Conservation (phyloP, 1,139 yeast species). For the Fermentozyma sake region DNA sequence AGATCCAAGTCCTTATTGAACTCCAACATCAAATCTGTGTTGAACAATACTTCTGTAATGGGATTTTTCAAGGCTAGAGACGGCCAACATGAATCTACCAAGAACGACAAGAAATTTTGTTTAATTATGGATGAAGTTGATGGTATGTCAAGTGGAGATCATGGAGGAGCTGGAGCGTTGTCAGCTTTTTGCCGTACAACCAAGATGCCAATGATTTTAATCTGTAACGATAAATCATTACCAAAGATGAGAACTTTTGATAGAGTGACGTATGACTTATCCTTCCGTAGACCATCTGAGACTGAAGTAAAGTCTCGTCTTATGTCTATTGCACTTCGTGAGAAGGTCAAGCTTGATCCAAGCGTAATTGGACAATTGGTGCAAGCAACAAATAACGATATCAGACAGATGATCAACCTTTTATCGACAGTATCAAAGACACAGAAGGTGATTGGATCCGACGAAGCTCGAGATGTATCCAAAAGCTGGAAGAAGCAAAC, state of each 20-base stretch:
- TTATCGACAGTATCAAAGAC: constrained; percentile 80
- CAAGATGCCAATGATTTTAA: constrained; percentile 82
- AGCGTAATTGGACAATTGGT: constrained; percentile 80
- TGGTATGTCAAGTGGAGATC: constrained; percentile 98
- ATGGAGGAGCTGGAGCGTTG: constrained; percentile 96
- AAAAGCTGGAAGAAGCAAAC: constrained; percentile 85
- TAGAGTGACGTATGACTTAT: constrained; percentile 73
- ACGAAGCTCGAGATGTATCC: constrained; percentile 47
- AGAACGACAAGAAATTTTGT: constrained; percentile 52
- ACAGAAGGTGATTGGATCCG: constrained; percentile 55
- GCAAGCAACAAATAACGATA: constrained; percentile 82
- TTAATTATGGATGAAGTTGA: constrained; percentile 98
- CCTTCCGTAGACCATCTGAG: constrained; percentile 86
- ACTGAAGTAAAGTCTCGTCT: constrained; percentile 75
- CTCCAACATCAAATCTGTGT: constrained; percentile 61
- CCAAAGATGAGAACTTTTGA: constrained; percentile 98
- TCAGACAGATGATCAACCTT: constrained; percentile 88
- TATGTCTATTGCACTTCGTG: constrained; percentile 87
- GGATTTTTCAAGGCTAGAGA: constrained; percentile 60
- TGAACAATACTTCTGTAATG: constrained; percentile 77
- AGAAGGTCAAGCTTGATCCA: constrained; percentile 75
- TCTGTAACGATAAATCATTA: constrained; percentile 86
- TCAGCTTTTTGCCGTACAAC: constrained; percentile 85
- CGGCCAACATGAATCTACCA: constrained; percentile 9
- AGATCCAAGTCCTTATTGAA: constrained; percentile 77